A percentile compares a stretch with the other conserved stretches of the same genome.
Evolutionary conservation across 306 rosid genomes (phyloP).

Genomic region (Vachellia pachyceras): DNA sequence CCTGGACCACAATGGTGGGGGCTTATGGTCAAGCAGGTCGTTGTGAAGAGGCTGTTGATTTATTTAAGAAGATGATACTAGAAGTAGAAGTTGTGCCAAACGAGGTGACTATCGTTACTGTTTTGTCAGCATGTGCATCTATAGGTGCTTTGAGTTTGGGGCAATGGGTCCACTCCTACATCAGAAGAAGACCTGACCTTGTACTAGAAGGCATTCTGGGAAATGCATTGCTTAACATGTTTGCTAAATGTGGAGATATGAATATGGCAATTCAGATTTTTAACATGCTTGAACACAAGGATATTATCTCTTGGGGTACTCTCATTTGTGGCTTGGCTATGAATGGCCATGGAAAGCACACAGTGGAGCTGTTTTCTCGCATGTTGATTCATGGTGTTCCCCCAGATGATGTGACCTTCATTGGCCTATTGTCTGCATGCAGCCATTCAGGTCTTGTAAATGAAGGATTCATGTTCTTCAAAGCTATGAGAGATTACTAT

Average conservation of each 20-base stretch:
- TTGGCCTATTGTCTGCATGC: constrained; percentile 73
- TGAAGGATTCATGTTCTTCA: constrained; percentile 58
- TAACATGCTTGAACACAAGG: constrained; percentile 49
- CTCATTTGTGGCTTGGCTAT: constrained; percentile 74
- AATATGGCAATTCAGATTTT: constrained; percentile 57
- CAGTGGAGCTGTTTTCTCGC: constrained; percentile 60
- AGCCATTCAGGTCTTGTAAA: constrained; percentile 61
- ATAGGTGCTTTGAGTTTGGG: constrained; percentile 73
- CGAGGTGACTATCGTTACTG: constrained; percentile 69
- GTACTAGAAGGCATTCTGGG: constrained; percentile 54
- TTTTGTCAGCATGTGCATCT: constrained; percentile 72
- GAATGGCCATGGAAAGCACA: constrained; percentile 64
- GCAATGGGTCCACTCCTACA: constrained; percentile 70
- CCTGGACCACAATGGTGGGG: constrained; percentile 80
- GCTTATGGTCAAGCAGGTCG: constrained; percentile 68
- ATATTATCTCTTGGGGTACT: constrained; percentile 77
- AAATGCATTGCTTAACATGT: constrained; percentile 83
- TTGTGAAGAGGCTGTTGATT: constrained; percentile 61
- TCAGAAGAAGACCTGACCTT: constrained; percentile 49
- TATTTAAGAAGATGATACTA: constrained; percentile 62
- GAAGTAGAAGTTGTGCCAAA: constrained; percentile 60
- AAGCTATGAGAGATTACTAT: constrained; percentile 64
- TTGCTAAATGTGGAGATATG: constrained; percentile 67
- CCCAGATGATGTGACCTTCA: constrained; percentile 71
- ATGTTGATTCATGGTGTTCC: constrained; percentile 74